Evolutionary conservation across 2,329 filamentous ascomycete genomes (phyloP), one percentile per base, ranked within the genome.

Genomic region (Epicoccum nigrum): DNA sequence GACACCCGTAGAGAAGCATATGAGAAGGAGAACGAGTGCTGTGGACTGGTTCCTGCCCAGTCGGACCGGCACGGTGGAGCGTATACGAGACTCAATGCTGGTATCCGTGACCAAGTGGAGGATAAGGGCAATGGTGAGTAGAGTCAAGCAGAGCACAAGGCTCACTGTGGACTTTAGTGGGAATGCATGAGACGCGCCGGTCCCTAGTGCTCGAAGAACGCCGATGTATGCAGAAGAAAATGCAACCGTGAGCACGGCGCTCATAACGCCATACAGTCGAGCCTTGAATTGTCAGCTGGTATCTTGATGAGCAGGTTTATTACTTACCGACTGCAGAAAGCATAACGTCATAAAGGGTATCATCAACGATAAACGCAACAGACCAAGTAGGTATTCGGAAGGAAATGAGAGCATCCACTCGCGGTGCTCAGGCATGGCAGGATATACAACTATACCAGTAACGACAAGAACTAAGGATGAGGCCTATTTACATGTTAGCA

Each of bases 1-100:
- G 4, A 68, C 60, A 38, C 62, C 62, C 7, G 68, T 51, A 7
- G 59, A 64, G 19, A 72, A 63, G n/a, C 74, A 63, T 35, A 80
- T 69, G 1, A 82, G 60, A 4, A 77, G 31, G 5, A 77, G 46
- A 15, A 80, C 64, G 4, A 74, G 60, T 2, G 63, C 58, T 6
- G 63, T 54, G 8, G 60, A 61, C 51, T 71, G 69, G 42, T 67
- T 66, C 52, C 67, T 59, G 47, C 68, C 67, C 27, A 70, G 54
- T 30, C 69, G 67, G n/a, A 68, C 49, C n/a, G 62, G 60, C 5
- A 71, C 59, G 20, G 60, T 64, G 8, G 62, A 60, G 30, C 67
- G 62, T 31, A 62, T 60, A 35, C 62, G 67, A 23, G 57, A 61
- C 31, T 69, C 66, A 28, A 67, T 63, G 50, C 60, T 66, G 25